Conservation (phyloP, 768 basidiomycete species). For the Agrocybe praecox region DNA sequence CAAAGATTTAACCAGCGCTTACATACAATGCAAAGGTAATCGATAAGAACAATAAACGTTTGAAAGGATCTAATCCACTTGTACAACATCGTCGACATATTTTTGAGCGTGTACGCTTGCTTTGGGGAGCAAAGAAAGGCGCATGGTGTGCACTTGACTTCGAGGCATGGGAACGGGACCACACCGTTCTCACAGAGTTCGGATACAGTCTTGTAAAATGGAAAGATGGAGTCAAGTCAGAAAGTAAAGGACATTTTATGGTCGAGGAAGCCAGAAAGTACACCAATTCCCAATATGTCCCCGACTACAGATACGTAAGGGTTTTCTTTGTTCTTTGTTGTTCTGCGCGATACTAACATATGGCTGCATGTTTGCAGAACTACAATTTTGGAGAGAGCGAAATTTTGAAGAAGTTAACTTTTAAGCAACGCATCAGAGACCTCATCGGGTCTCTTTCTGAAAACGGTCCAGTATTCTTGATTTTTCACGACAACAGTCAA, state of each 20-base stretch:
- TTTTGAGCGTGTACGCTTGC: slow-evolving; percentile 69
- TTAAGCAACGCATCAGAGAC: slow-evolving; percentile 53
- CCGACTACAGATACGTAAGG: slow-evolving; percentile 59
- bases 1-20: background rate
- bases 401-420: slow-evolving; percentile 46
- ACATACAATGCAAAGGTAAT: slow-evolving; percentile 50
- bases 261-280: slow-evolving; percentile 62
- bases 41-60: slow-evolving; percentile 77
- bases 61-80: slow-evolving; percentile 63
- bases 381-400: slow-evolving; percentile 71
- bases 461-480: slow-evolving; percentile 68
- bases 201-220: slow-evolving; percentile 72
- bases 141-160: slow-evolving; percentile 82
- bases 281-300: slow-evolving; percentile 64
- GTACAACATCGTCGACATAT: slow-evolving; percentile 57
- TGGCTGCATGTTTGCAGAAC: slow-evolving; percentile 37
- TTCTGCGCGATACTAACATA: background rate
- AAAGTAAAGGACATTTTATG: slow-evolving; percentile 60
- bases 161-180: slow-evolving; percentile 82
- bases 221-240: slow-evolving; percentile 49
- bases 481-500: slow-evolving; percentile 79
- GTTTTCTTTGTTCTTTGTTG: background rate
- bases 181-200: slow-evolving; percentile 76
- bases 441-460: slow-evolving; percentile 41
- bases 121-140: slow-evolving; percentile 66